phyloP scores from a whole-genome alignment of 2,329 filamentous ascomycete genomes.

The Thelonectria blattea region DNA sequence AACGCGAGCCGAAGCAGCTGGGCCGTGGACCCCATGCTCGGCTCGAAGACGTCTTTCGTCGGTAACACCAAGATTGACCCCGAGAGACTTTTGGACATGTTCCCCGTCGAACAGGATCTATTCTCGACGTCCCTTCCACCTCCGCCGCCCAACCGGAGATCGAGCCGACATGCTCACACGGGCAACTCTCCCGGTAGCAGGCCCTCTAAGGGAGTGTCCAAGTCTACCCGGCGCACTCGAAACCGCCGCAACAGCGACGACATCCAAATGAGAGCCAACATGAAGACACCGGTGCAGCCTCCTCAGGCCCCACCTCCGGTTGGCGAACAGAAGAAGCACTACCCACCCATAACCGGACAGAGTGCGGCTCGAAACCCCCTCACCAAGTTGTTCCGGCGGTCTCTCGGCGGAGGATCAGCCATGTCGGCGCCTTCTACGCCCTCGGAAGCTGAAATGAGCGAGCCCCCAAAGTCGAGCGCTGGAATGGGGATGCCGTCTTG shows the following conservation, averaged over 20 bases:
- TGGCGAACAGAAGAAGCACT: conserved; percentile 47
- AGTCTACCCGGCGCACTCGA: conserved; percentile 28
- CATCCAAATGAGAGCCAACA: conserved; percentile 34
- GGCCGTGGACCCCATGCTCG: conserved; percentile 56
- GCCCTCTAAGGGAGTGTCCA: conserved; percentile 27
- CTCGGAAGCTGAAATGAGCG: conserved; percentile 22
- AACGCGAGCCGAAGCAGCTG: conserved; percentile 48
- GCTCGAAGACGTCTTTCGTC: conserved; percentile 32
- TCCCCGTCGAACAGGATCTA: conserved; percentile 49
- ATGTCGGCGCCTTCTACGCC: conserved; percentile 19
- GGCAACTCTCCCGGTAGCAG: conserved; percentile 37
- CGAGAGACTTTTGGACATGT: conserved; percentile 54
- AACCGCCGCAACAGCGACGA: conserved; percentile 41
- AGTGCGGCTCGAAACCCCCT: conserved; percentile 52
- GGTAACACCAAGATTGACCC: conserved; percentile 39
- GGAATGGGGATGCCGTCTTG: conserved; percentile 50
- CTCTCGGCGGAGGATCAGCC: conserved; percentile 46
- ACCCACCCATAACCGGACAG: conserved; percentile 58
- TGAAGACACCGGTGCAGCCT: conserved; percentile 37
- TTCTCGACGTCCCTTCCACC: conserved; percentile 50
- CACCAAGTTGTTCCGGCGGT: conserved; percentile 59
- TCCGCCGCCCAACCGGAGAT: conserved; percentile 57
- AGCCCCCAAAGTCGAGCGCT: conserved; percentile 29
- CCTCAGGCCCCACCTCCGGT: conserved; percentile 23
- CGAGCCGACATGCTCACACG: conserved; percentile 58